Percentiles rank a stretch among this genome's conserved stretches.
phyloP scores from a whole-genome alignment of 108 stramenopile genomes.

The Skeletonema tropicum region DNA sequence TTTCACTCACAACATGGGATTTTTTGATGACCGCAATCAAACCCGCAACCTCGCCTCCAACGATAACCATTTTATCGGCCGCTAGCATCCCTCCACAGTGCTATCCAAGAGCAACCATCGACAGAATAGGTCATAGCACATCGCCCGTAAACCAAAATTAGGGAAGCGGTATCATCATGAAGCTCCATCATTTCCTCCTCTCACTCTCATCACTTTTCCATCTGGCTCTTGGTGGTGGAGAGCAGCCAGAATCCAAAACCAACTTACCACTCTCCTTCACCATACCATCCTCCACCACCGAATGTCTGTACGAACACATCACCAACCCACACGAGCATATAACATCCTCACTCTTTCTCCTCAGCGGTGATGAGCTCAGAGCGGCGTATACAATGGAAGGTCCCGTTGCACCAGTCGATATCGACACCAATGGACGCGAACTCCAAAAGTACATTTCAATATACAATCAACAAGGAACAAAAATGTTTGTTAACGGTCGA shows the following conservation, averaged over 20 bases:
- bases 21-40: too few species aligned
- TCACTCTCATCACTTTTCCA: not conserved
- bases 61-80: too few species aligned
- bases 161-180: not conserved
- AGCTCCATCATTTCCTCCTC: not conserved
- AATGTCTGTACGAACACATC: slow-evolving; percentile 52
- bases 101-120: not conserved
- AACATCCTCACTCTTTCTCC: slow-evolving; percentile 68
- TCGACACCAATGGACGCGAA: slow-evolving; percentile 11
- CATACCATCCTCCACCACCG: slow-evolving; percentile 9
- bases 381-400: slow-evolving; percentile 66
- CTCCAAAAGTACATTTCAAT: slow-evolving; percentile 11
- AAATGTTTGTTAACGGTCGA: slow-evolving; percentile 8
- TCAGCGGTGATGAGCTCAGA: slow-evolving; percentile 60
- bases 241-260: not conserved
- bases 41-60: too few species aligned
- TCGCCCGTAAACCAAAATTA: too few species aligned
- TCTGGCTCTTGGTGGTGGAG: too few species aligned
- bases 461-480: slow-evolving; percentile 23
- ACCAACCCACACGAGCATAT: slow-evolving; percentile 45
- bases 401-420: slow-evolving; percentile 57
- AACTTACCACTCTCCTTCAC: slow-evolving; percentile 40
- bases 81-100: too few species aligned
- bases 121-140: too few species aligned
- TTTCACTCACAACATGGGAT: too few species aligned